Base-by-base conservation (phyloP, 352 stramenopile genomes). In the Pythium insidiosum region DNA sequence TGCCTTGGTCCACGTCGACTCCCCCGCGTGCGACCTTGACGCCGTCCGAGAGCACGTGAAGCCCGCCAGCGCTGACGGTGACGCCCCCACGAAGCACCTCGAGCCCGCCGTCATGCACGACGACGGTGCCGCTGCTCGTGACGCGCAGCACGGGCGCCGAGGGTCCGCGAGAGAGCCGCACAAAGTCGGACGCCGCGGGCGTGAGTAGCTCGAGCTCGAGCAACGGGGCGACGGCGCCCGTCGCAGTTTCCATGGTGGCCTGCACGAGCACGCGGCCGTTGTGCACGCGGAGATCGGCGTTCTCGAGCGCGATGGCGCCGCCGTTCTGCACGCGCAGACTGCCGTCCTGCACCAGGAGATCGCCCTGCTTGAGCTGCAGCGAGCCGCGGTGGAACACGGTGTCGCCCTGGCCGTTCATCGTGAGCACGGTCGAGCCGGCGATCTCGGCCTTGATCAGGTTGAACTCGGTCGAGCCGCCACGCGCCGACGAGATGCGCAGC, bases 401-500 rank as follows among this genome's bases (percentile, higher is more conserved):
- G 43, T 78, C 53, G 12, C 70, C 70, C 4, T 61, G 40, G 6
- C 78, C 78, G 28, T 84, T 65, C 51, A 90, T 68, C 1, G 66
- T 85, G 40, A 90, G 81, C 12, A 88, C 47, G 0, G 70, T 61
- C 48, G 47, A 45, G 1, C 65, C 62, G 9, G 38, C 56, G 0
- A 74, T 66, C 11, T 88, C 69, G 5, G 66, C 74, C 23, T 84
- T 80, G 38, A 88, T 68, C 21, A 90, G 45, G 29, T 90, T 72
- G 43, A 90, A 90, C 21, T 78, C 65, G 12, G 58, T 51, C 15
- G 68, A 80, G 9, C 65, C 46, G 5, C 21, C 30, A 2, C 73
- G 68, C 29, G 64, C 62, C 5, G 74, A 73, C 6, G 61, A 70
- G 28, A 90, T 50, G 26, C 63, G 70, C 1, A 90, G 46, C 16